Evolutionary conservation across 495 filamentous ascomycete genomes (phyloP).

Genomic region (Poronia punctata): DNA sequence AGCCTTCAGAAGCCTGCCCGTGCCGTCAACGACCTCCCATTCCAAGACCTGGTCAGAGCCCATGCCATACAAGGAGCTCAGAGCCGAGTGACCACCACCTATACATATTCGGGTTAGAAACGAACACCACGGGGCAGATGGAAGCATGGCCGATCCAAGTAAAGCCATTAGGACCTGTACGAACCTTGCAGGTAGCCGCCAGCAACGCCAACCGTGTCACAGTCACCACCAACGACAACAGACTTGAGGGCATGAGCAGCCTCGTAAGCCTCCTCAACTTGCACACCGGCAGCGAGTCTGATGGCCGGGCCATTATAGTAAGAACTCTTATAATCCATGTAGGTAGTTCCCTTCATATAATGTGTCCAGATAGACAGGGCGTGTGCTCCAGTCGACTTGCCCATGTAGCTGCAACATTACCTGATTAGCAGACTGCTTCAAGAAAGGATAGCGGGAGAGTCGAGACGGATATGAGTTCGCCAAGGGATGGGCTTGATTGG

Average conservation of each 20-base stretch:
- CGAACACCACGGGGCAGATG: too few relatives aligned
- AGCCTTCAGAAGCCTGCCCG: slow-evolving; percentile 36
- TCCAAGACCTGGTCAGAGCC: slow-evolving; percentile 42
- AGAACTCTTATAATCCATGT: slow-evolving; percentile 39
- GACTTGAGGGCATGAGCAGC: slow-evolving; percentile 39
- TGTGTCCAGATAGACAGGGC: slow-evolving; percentile 46
- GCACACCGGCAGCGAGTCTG: slow-evolving; percentile 52
- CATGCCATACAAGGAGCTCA: slow-evolving; percentile 36
- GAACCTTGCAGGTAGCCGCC: slow-evolving; percentile 39
- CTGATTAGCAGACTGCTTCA: too few relatives aligned
- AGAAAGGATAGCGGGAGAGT: too few relatives aligned
- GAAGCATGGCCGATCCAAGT: too few relatives aligned
- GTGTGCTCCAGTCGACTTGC: slow-evolving; percentile 45
- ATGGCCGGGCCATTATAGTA: slow-evolving; percentile 47
- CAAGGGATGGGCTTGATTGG: too few relatives aligned
- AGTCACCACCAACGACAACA: slow-evolving; percentile 45
- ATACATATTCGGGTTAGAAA: too few relatives aligned
- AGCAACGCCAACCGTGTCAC: slow-evolving; percentile 24
- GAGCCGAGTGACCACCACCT: slow-evolving; percentile 38
- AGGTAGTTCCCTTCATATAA: slow-evolving; percentile 37
- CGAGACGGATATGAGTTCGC: too few relatives aligned
- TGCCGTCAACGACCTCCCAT: slow-evolving; percentile 38
- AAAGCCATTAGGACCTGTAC: too few relatives aligned
- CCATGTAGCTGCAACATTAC: too few relatives aligned
- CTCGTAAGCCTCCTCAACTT: slow-evolving; percentile 45